Percentiles rank a stretch among this genome's conserved stretches.
Conservation (phyloP, 108 stramenopile genomes). For the Stephanodiscus triporus region DNA sequence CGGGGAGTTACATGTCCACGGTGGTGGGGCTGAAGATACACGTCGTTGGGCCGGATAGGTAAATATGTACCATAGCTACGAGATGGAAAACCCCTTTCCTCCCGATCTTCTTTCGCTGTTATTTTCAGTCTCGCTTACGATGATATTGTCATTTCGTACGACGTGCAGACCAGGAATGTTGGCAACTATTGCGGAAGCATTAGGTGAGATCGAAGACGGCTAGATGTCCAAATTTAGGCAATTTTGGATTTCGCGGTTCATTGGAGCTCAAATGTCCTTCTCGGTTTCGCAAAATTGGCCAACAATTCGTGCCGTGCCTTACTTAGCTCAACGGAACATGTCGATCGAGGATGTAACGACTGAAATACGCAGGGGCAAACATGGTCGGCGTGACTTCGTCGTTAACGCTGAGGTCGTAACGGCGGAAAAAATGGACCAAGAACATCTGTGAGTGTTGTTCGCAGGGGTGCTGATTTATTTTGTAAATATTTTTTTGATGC, state of each 20-base stretch:
- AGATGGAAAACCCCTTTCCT: neutral
- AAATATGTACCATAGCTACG: constrained; percentile 21
- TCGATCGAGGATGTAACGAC: constrained; percentile 81
- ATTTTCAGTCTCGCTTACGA: neutral
- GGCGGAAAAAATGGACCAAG: constrained; percentile 52
- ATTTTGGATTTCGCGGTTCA: neutral
- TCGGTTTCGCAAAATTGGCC: too few species aligned
- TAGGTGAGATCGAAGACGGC: constrained; percentile 27
- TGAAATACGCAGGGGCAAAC: constrained; percentile 54
- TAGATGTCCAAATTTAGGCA: too few species aligned
- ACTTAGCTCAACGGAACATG: constrained; percentile 55
- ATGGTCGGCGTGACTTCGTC: constrained; percentile 66
- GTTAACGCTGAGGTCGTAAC: constrained; percentile 65
- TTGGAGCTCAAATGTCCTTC: too few species aligned
- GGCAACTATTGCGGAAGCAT: constrained; percentile 68
- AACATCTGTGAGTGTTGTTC: constrained; percentile 37
- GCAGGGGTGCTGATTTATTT: neutral
- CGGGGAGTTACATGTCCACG: constrained; percentile 50
- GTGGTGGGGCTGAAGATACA: constrained; percentile 73
- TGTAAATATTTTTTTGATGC: neutral
- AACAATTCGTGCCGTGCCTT: neutral
- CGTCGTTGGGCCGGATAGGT: constrained; percentile 83
- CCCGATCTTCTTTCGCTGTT: neutral
- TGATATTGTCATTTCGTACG: constrained; percentile 4
- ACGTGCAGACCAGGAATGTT: constrained; percentile 79